phyloP scores from a whole-genome alignment of 106 monocot genomes.

The Dendrobium chrysotoxum region DNA sequence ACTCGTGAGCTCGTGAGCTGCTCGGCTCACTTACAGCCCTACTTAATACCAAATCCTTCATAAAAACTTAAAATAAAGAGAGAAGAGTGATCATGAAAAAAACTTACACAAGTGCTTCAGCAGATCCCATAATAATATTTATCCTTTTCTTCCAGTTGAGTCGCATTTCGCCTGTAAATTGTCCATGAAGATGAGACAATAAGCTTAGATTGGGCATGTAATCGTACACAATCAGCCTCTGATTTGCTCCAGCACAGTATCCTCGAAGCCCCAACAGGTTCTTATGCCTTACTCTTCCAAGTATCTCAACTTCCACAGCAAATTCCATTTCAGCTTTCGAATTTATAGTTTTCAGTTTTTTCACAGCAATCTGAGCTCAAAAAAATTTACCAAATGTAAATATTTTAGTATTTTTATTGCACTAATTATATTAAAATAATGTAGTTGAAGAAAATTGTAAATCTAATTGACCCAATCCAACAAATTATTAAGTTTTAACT shows the following conservation, averaged over 20 bases:
- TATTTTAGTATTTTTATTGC: too few relatives aligned
- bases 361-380: conserved; percentile 51
- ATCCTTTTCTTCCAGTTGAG: conserved; percentile 42
- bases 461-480: too few relatives aligned
- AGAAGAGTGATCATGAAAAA: not conserved
- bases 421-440: too few relatives aligned
- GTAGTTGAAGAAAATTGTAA: too few relatives aligned
- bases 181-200: conserved; percentile 46
- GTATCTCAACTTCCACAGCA: conserved; percentile 47
- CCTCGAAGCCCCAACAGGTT: conserved; percentile 49
- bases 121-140: conserved; percentile 35
- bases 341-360: conserved; percentile 44
- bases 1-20: too few relatives aligned
- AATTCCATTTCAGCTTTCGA: conserved; percentile 54
- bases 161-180: conserved; percentile 18
- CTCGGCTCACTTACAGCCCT: too few relatives aligned
- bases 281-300: conserved; percentile 49
- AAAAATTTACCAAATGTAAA: not conserved
- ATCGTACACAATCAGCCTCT: conserved; percentile 54
- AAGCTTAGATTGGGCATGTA: conserved; percentile 67
- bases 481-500: too few relatives aligned
- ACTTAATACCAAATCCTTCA: too few relatives aligned
- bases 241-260: conserved; percentile 28
- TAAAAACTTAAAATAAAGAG: too few relatives aligned
- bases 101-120: conserved; percentile 38